Evolutionary conservation across 345 rosid genomes (phyloP).

Genomic region (Euphorbia lathyris): DNA sequence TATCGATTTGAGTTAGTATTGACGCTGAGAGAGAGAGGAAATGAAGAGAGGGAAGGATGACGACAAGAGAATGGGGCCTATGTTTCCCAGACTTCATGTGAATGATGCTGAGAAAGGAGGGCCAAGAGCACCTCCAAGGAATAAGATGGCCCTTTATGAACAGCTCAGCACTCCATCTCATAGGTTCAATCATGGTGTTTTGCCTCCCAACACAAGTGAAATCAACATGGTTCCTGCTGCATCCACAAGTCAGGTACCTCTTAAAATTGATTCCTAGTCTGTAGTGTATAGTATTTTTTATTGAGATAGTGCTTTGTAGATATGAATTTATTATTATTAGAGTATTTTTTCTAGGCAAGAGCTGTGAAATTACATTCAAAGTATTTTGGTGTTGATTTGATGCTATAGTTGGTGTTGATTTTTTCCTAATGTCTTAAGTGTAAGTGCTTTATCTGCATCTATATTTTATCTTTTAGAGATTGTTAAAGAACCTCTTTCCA

Average conservation of each 20-base stretch:
- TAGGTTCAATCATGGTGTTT: conserved; percentile 47
- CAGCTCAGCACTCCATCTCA: conserved; percentile 86
- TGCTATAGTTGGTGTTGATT: not conserved
- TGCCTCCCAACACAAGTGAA: conserved; percentile 35
- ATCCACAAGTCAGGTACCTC: conserved; percentile 59
- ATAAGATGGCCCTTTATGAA: conserved; percentile 98
- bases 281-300: not conserved
- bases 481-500: not conserved
- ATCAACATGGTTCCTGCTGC: conserved; percentile 39
- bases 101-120: conserved; percentile 90
- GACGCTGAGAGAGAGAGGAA: no score
- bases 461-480: not conserved
- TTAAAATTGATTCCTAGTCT: not conserved
- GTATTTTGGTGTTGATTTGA: not conserved
- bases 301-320: not conserved
- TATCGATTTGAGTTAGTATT: not conserved
- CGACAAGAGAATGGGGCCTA: conserved; percentile 64
- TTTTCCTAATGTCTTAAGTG: not conserved
- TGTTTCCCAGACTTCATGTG: conserved; percentile 93
- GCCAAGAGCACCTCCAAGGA: conserved; percentile 97
- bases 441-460: not conserved
- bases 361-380: conserved; percentile 1
- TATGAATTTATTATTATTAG: not conserved
- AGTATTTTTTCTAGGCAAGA: not conserved
- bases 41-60: conserved; percentile 83